phyloP scores from a whole-genome alignment of 2,329 filamentous ascomycete genomes.

The Trichophyton simii region DNA sequence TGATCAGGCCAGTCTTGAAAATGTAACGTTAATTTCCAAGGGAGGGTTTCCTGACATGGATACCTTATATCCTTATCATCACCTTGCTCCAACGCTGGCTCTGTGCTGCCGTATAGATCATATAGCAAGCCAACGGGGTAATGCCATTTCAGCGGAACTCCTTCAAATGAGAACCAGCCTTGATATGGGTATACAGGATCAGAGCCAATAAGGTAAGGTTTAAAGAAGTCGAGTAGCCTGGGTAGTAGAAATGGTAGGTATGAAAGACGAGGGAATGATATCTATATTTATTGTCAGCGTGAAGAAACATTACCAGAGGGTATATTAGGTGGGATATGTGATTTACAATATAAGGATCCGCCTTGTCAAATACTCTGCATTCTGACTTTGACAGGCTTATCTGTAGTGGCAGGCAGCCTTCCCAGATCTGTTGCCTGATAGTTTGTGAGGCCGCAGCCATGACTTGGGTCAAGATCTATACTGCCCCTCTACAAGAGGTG shows the following conservation, averaged over 20 bases:
- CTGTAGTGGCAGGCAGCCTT: slow-evolving; percentile 47
- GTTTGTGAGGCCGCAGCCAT: slow-evolving; percentile 15
- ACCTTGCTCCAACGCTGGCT: slow-evolving; percentile 21
- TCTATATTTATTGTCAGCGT: slow-evolving; percentile 24
- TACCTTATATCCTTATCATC: neutral
- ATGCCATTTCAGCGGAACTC: slow-evolving; percentile 59
- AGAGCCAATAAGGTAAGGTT: slow-evolving; percentile 45
- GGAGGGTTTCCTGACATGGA: slow-evolving; percentile 25
- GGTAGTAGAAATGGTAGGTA: slow-evolving; percentile 56
- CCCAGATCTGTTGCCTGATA: slow-evolving; percentile 42
- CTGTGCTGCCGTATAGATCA: slow-evolving; percentile 53
- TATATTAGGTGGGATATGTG: neutral
- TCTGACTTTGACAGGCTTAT: slow-evolving; percentile 47
- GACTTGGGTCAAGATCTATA: neutral
- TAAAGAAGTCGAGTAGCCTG: slow-evolving; percentile 51
- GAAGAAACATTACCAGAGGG: neutral
- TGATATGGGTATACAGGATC: slow-evolving; percentile 36
- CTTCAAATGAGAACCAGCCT: slow-evolving; percentile 55
- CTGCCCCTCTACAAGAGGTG: neutral
- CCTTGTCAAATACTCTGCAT: slow-evolving; percentile 47
- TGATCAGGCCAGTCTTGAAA: slow-evolving; percentile 47
- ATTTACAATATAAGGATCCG: slow-evolving; percentile 47
- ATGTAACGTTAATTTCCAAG: slow-evolving; percentile 53
- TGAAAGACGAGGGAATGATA: slow-evolving; percentile 52
- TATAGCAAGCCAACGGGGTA: slow-evolving; percentile 57